Percentiles rank a stretch among this genome's conserved stretches.
Conservation (phyloP, 208 protist genomes). For the Trypanosoma caninum region DNA sequence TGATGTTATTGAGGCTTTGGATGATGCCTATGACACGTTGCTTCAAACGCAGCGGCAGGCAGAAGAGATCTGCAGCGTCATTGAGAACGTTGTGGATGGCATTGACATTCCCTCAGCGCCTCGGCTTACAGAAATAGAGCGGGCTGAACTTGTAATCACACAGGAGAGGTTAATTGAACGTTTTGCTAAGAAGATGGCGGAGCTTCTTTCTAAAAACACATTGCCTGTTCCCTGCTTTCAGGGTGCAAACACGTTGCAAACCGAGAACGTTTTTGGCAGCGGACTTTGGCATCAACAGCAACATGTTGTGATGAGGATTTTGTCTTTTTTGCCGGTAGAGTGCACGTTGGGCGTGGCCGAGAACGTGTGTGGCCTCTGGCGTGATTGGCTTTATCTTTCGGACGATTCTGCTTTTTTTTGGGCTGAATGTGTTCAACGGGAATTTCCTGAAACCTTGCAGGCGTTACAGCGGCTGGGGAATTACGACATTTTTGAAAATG, state of each 20-base stretch:
- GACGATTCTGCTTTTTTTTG: constrained; percentile 61
- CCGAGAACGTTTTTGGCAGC: background rate
- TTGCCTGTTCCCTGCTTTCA: background rate
- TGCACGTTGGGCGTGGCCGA: constrained; percentile 51
- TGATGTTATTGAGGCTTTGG: constrained; percentile 40
- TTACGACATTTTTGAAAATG: constrained; percentile 38
- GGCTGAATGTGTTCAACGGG: constrained; percentile 64
- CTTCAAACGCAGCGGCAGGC: constrained; percentile 29
- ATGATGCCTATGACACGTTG: constrained; percentile 32
- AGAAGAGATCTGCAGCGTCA: constrained; percentile 29
- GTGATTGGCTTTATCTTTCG: constrained; percentile 44
- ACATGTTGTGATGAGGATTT: constrained; percentile 45
- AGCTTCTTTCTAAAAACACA: constrained; percentile 1
- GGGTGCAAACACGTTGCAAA: background rate
- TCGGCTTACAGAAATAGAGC: constrained; percentile 32
- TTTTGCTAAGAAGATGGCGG: constrained; percentile 44
- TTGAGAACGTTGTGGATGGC: constrained; percentile 39
- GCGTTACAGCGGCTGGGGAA: constrained; percentile 35
- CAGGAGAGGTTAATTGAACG: constrained; percentile 35
- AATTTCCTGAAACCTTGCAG: constrained; percentile 52
- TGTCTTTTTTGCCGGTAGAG: constrained; percentile 60
- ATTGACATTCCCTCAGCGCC: constrained; percentile 36
- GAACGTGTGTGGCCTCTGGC: constrained; percentile 65
- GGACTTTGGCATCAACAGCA: constrained; percentile 27
- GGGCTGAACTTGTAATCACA: constrained; percentile 24